Conservation (phyloP, 2,329 filamentous ascomycete species). For the Cladosporium austrohemisphaericum region DNA sequence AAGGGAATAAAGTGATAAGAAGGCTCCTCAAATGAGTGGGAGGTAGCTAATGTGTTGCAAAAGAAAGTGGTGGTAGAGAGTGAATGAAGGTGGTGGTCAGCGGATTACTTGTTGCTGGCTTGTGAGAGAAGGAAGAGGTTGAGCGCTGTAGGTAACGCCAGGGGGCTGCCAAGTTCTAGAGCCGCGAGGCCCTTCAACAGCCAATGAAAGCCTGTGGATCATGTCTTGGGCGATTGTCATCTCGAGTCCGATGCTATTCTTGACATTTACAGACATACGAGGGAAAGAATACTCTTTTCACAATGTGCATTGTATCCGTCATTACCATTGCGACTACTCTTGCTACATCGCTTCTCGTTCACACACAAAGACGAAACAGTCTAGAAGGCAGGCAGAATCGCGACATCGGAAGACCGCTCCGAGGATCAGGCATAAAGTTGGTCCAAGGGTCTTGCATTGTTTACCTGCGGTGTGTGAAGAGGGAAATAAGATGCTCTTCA, state of each 20-base stretch:
- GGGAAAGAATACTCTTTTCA: too few relatives aligned
- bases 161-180: slow-evolving; percentile 8
- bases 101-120: slow-evolving; percentile 6
- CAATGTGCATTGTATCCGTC: too few relatives aligned
- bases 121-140: background rate
- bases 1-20: background rate
- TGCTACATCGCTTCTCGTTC: too few relatives aligned
- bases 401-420: too few relatives aligned
- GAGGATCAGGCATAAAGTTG: too few relatives aligned
- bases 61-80: slow-evolving; percentile 5
- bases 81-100: slow-evolving; percentile 11
- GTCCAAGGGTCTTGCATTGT: too few relatives aligned
- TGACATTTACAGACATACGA: background rate
- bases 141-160: background rate
- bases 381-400: too few relatives aligned
- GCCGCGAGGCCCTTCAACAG: slow-evolving; percentile 3
- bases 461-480: too few relatives aligned
- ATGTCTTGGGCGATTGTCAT: slow-evolving; percentile 15
- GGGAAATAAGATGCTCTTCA: too few relatives aligned
- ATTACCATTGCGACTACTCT: too few relatives aligned
- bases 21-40: slow-evolving; percentile 14
- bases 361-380: too few relatives aligned
- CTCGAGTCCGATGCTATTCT: slow-evolving; percentile 5
- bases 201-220: slow-evolving; percentile 3
- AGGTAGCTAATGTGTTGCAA: slow-evolving; percentile 7